Conservation (phyloP, 768 basidiomycete species). For the Termitomyces sp. region DNA sequence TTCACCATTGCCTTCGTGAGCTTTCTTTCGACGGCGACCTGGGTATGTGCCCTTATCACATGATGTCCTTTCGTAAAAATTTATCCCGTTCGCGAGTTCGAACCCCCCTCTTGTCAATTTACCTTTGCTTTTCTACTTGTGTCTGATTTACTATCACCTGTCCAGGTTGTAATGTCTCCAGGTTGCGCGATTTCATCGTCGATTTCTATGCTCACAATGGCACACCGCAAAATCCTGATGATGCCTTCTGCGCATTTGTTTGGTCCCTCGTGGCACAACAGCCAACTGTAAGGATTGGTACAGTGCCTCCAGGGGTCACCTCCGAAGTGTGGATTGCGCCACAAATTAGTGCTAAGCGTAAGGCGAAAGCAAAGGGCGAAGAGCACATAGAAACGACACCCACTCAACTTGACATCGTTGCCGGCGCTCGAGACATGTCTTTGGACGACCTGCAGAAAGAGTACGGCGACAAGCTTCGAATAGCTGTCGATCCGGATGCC, state of each 20-base stretch:
- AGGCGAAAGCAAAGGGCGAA: conserved; percentile 56
- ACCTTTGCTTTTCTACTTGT: conserved; percentile 9
- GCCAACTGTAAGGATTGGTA: conserved; percentile 74
- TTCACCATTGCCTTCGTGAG: conserved; percentile 82
- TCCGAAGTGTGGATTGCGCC: conserved; percentile 80
- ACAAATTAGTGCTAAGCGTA: conserved; percentile 63
- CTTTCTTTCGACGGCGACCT: conserved; percentile 88
- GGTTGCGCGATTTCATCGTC: conserved; percentile 64
- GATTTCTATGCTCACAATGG: conserved; percentile 56
- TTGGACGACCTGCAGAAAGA: conserved; percentile 53
- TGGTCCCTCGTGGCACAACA: conserved; percentile 80
- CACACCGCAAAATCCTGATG: conserved; percentile 58
- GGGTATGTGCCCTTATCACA: conserved; percentile 54
- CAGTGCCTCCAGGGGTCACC: conserved; percentile 51
- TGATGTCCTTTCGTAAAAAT: conserved; percentile 19
- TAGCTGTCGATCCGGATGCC: conserved; percentile 72
- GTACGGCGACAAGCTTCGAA: conserved; percentile 63
- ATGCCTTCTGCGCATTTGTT: conserved; percentile 72
- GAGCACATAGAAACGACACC: conserved; percentile 38
- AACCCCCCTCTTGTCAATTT: conserved; percentile 31
- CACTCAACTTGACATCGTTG: conserved; percentile 48
- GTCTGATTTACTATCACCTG: conserved; percentile 6
- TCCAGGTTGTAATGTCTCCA: conserved; percentile 71
- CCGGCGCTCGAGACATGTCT: conserved; percentile 50
- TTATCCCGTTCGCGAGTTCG: conserved; percentile 34